phyloP scores from a whole-genome alignment of 148 eudicot species.

The Cornus kousa region DNA sequence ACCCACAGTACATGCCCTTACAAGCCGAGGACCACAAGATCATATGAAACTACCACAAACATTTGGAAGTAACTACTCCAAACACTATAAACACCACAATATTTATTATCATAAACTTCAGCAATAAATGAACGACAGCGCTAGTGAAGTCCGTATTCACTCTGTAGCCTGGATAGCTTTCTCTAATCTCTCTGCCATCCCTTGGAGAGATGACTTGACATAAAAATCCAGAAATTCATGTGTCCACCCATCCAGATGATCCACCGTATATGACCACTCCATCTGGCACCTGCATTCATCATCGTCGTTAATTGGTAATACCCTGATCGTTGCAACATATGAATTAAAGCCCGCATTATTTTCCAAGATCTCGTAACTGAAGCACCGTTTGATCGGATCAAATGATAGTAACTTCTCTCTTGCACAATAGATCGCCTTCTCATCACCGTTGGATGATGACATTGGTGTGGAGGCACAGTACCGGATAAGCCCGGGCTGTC shows the following conservation, averaged over 20 bases:
- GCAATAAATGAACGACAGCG: too few species aligned
- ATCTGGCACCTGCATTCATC: conserved; percentile 11
- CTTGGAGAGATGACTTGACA: conserved; percentile 9
- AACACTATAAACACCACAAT: too few species aligned
- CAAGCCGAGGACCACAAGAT: too few species aligned
- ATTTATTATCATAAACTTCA: too few species aligned
- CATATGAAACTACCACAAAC: too few species aligned
- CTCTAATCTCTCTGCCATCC: conserved; percentile 16
- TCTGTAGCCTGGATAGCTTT: background rate
- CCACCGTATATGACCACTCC: conserved; percentile 23
- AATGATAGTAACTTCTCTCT: conserved; percentile 35
- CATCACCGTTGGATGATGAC: conserved; percentile 7
- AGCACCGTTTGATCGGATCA: conserved; percentile 19
- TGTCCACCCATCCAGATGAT: conserved; percentile 22
- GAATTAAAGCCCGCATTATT: conserved; percentile 22
- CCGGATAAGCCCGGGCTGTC: conserved; percentile 39
- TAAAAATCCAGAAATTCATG: conserved; percentile 13
- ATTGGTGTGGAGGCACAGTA: conserved; percentile 32
- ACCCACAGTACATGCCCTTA: too few species aligned
- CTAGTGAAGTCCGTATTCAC: too few species aligned
- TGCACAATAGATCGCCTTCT: conserved; percentile 21
- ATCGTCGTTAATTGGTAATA: background rate
- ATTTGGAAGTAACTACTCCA: too few species aligned
- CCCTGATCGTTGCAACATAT: conserved; percentile 4
- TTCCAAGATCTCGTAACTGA: conserved; percentile 17